Percentiles rank a stretch among this genome's conserved stretches.
Evolutionary conservation across 164 flowering plant genomes (phyloP).

Genomic region (Sextonia rubra): DNA sequence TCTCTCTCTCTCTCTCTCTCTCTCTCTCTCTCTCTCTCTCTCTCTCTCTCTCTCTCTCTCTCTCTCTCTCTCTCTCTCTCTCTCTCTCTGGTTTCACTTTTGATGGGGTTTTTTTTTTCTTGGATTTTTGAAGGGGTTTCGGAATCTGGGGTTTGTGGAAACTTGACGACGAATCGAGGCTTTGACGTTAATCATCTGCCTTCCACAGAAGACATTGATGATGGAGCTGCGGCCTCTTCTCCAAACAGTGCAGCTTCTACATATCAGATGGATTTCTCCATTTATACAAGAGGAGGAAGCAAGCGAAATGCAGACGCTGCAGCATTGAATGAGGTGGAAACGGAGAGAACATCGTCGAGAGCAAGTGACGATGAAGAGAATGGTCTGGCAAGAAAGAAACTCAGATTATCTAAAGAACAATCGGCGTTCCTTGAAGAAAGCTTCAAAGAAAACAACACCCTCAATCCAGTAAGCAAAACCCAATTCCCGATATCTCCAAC

Average conservation of each 20-base stretch:
- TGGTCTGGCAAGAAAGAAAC: slow-evolving; percentile 65
- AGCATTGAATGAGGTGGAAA: slow-evolving; percentile 29
- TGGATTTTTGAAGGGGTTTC: slow-evolving; percentile 18
- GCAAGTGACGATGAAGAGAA: slow-evolving; percentile 77
- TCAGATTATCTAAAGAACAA: slow-evolving; percentile 77
- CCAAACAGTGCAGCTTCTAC: slow-evolving; percentile 59
- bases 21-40: background rate
- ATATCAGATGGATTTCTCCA: slow-evolving; percentile 56
- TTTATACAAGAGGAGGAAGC: slow-evolving; percentile 25
- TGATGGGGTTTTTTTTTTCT: background rate
- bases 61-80: background rate
- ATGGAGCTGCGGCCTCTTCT: slow-evolving; percentile 44
- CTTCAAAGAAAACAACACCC: slow-evolving; percentile 89
- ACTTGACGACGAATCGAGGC: slow-evolving; percentile 19
- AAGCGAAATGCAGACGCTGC: slow-evolving; percentile 27
- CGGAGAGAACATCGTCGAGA: slow-evolving; percentile 47
- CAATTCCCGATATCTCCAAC: background rate
- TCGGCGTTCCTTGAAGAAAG: slow-evolving; percentile 94
- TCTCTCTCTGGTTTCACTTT: background rate
- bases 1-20: background rate
- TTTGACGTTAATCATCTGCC: slow-evolving; percentile 48
- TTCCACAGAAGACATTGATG: slow-evolving; percentile 32
- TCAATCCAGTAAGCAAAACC: slow-evolving; percentile 68
- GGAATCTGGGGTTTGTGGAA: slow-evolving; percentile 33
- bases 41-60: background rate